Percentiles rank a stretch among this genome's conserved stretches.
Evolutionary conservation across 2,329 filamentous ascomycete species (phyloP).

Genomic region (Xylariales sp.): DNA sequence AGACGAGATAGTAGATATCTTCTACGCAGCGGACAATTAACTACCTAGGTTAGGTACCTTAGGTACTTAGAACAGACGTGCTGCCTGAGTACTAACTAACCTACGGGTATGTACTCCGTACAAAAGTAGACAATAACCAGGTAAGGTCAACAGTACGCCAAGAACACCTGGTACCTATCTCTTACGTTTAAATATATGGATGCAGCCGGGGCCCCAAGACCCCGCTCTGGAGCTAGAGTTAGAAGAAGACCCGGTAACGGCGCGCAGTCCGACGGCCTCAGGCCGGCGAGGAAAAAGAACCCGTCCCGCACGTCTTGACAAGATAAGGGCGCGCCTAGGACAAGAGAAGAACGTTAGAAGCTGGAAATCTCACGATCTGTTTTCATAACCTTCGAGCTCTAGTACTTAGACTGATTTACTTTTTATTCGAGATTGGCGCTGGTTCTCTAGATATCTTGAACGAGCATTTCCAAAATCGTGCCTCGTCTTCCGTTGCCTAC

Average conservation of each 20-base stretch:
- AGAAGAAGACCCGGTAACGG: constrained; percentile 29
- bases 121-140: no score
- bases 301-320: constrained; percentile 11
- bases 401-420: background rate
- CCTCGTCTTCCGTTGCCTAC: background rate
- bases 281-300: background rate
- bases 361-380: background rate
- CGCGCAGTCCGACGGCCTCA: background rate
- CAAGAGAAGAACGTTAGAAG: background rate
- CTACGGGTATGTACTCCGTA: no score
- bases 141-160: no score
- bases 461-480: background rate
- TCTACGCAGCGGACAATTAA: no score
- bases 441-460: background rate
- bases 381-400: background rate
- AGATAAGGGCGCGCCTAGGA: constrained; percentile 27
- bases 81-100: no score
- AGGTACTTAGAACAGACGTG: no score
- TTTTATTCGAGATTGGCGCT: background rate
- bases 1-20: no score
- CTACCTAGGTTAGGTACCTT: no score
- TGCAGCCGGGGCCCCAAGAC: background rate
- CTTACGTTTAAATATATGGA: no score
- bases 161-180: no score
- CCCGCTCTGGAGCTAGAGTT: background rate